Evolutionary conservation across 164 flowering plant species (phyloP).

Genomic region (Santalum album): DNA sequence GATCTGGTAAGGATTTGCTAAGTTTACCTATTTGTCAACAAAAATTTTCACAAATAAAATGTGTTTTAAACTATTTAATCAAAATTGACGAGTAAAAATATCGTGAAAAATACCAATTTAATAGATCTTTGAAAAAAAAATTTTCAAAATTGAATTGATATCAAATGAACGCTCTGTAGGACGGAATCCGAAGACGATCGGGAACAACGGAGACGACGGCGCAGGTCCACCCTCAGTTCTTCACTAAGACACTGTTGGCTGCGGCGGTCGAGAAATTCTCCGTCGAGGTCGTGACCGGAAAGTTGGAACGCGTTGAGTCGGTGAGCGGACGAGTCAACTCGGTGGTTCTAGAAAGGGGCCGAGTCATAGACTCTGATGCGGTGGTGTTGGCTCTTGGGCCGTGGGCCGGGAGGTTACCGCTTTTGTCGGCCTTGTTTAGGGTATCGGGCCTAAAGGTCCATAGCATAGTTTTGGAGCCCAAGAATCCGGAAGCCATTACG

Average conservation of each 20-base stretch:
- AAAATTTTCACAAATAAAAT: too few relatives aligned
- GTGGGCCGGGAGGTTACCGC: constrained; percentile 54
- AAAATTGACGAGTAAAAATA: too few relatives aligned
- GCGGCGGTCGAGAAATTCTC: constrained; percentile 47
- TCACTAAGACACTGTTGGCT: constrained; percentile 45
- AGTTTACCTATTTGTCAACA: too few relatives aligned
- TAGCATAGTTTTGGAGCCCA: constrained; percentile 73
- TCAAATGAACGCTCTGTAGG: too few relatives aligned
- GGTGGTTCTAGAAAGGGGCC: constrained; percentile 47
- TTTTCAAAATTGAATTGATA: too few relatives aligned
- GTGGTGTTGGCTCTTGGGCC: constrained; percentile 91
- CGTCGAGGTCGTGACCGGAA: constrained; percentile 70
- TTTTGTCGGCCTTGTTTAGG: constrained; percentile 47
- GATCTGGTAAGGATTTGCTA: too few relatives aligned
- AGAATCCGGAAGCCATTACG: constrained; percentile 46
- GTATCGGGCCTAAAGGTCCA: constrained; percentile 80
- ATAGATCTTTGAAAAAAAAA: too few relatives aligned
- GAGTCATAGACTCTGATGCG: constrained; percentile 45
- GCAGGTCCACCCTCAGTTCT: constrained; percentile 84
- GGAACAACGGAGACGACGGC: constrained; percentile 78
- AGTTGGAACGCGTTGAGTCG: constrained; percentile 48
- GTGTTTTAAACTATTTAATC: too few relatives aligned
- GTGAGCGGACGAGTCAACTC: constrained; percentile 37
- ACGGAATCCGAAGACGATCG: constrained; percentile 37
- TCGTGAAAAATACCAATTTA: too few relatives aligned